Conservation (phyloP, 176 grass and related monocot species). For the sorghum (Sorghum bicolor) region Sorghum_bicolor_NCBIv3 NC_012878.2:48443001-48443500, state of each 20-base stretch:
- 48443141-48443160: neutral
- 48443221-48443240: neutral
- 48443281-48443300: neutral
- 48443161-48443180: neutral
- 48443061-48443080: neutral
- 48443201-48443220: neutral
- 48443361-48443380: neutral
- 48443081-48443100: too few relatives aligned
- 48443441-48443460: slow-evolving; percentile 8
- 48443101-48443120: neutral
- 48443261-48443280: neutral
- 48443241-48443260: neutral
- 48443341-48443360: neutral
- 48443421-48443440: neutral
- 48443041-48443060: neutral
- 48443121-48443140: neutral
- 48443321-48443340: too few relatives aligned
- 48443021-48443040: neutral
- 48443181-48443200: neutral
- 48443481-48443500: neutral
- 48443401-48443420: neutral
- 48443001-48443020: neutral
- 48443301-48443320: neutral
- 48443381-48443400: too few relatives aligned
- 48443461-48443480: neutral